phyloP scores from a whole-genome alignment of 1,139 yeast genomes.

The Debaryomyces nepalensis region DNA sequence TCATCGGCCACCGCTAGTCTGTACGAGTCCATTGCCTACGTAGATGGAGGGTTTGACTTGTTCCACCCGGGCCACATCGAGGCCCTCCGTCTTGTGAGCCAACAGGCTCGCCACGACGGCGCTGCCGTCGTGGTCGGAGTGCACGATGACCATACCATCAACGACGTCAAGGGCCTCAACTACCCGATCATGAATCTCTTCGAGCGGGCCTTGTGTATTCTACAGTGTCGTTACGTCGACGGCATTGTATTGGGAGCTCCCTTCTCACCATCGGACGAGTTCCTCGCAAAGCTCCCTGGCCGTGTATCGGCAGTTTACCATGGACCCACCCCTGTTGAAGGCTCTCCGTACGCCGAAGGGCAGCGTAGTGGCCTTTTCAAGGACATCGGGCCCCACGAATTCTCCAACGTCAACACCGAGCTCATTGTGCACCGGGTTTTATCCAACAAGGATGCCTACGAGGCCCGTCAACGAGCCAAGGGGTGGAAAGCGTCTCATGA shows the following conservation, averaged over 20 bases:
- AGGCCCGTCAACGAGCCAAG: constrained; percentile 77
- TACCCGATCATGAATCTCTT: constrained; percentile 86
- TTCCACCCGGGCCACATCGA: constrained; percentile 94
- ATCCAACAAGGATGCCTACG: constrained; percentile 65
- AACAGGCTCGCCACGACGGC: constrained; percentile 39
- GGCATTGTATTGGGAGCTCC: constrained; percentile 76
- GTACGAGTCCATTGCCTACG: constrained; percentile 51
- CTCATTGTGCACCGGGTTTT: constrained; percentile 72
- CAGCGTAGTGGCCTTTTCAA: constrained; percentile 42
- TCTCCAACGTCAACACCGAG: constrained; percentile 62
- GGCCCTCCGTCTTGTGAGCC: constrained; percentile 53
- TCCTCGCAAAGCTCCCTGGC: constrained; percentile 43
- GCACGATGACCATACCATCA: constrained; percentile 64
- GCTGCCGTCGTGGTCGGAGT: constrained; percentile 70
- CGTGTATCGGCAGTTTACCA: constrained; percentile 56
- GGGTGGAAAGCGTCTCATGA: constrained; percentile 64
- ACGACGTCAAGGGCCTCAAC: constrained; percentile 63
- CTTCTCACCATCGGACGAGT: constrained; percentile 47
- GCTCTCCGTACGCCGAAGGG: constrained; percentile 50
- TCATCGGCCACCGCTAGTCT: constrained; percentile 22
- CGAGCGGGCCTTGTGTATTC: constrained; percentile 84
- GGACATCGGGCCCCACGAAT: constrained; percentile 58
- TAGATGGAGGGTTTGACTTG: constrained; percentile 89
- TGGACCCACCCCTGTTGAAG: constrained; percentile 58
- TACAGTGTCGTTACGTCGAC: constrained; percentile 87